These are phyloP conservation scores for Anisodus tanguticus DNA, from an alignment of 257 asterid species.

Conservation along the genomic window DNA sequence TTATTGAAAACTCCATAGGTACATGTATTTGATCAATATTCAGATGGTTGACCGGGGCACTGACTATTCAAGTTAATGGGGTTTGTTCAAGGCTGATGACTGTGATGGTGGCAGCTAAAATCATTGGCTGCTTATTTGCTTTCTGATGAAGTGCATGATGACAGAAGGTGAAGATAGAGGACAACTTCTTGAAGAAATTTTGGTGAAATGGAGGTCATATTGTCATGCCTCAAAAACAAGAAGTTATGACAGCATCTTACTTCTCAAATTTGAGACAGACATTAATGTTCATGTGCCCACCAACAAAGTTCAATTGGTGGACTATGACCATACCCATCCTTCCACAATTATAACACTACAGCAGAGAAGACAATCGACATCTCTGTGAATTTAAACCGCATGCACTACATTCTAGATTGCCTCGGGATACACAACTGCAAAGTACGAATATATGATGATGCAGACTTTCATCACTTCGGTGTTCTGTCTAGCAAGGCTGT, in stretches of 20 bases:
- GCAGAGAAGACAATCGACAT: not conserved
- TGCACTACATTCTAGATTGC: not conserved
- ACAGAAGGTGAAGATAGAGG: not conserved
- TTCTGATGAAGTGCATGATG: not conserved
- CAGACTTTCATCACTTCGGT: not conserved
- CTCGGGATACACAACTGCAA: conserved; percentile 3
- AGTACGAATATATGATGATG: not conserved
- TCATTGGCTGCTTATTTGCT: not conserved
- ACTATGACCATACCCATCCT: not conserved
- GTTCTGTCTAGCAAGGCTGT: not conserved
- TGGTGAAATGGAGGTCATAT: not conserved
- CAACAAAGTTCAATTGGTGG: not conserved
- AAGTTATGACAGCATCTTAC: not conserved
- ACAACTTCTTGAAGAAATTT: not conserved
- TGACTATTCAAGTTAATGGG: not conserved
- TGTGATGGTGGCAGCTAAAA: too few species aligned
- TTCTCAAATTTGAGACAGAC: not conserved
- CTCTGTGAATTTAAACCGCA: not conserved
- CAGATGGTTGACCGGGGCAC: not conserved
- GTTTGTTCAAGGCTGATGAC: not conserved
- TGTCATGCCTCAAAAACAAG: not conserved
- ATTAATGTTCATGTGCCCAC: not conserved
- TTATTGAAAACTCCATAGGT: not conserved
- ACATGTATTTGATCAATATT: not conserved
- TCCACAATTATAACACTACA: not conserved